Conservation (phyloP, 1,284 basidiomycete genomes). For the Papiliotrema terrestris region DNA sequence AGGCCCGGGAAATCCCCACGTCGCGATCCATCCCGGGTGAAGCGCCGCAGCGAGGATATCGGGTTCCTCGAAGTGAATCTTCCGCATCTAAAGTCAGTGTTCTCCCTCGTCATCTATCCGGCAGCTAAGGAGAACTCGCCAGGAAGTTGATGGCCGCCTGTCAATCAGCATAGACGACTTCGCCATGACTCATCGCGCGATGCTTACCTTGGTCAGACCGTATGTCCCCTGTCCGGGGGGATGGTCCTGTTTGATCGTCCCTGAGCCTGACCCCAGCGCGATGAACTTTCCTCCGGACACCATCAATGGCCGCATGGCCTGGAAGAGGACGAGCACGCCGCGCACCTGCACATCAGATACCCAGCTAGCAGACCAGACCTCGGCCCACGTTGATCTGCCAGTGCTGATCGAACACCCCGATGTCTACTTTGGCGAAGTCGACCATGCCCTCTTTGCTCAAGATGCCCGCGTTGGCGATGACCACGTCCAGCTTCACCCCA, state of each 20-base stretch:
- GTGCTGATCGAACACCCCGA: background rate
- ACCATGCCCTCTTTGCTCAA: conserved; percentile 1
- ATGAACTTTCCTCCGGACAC: conserved; percentile 14
- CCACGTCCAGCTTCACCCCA: conserved; percentile 16
- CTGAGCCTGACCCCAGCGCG: conserved; percentile 15
- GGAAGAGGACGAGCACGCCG: conserved; percentile 18
- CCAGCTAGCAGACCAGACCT: background rate
- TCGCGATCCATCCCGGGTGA: conserved; percentile 18
- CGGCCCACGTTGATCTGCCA: background rate
- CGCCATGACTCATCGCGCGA: too few relatives aligned
- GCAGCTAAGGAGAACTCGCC: background rate
- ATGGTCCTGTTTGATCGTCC: conserved; percentile 8
- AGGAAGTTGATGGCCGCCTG: conserved; percentile 15
- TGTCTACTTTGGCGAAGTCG: background rate
- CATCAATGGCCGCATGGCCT: conserved; percentile 14
- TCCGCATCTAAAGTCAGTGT: conserved; percentile 4
- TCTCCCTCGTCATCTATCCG: too few relatives aligned
- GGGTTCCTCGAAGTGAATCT: conserved; percentile 17
- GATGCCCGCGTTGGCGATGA: conserved; percentile 22
- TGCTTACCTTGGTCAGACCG: conserved; percentile 15
- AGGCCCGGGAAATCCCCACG: conserved; percentile 6
- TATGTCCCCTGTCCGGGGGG: conserved; percentile 8
- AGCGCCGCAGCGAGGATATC: conserved; percentile 10
- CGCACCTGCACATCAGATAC: conserved; percentile 9
- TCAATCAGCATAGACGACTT: background rate